Evolutionary conservation across 345 rosid species (phyloP), one percentile per base, ranked within the genome.

Genomic region (Ailanthus altissimus): DNA sequence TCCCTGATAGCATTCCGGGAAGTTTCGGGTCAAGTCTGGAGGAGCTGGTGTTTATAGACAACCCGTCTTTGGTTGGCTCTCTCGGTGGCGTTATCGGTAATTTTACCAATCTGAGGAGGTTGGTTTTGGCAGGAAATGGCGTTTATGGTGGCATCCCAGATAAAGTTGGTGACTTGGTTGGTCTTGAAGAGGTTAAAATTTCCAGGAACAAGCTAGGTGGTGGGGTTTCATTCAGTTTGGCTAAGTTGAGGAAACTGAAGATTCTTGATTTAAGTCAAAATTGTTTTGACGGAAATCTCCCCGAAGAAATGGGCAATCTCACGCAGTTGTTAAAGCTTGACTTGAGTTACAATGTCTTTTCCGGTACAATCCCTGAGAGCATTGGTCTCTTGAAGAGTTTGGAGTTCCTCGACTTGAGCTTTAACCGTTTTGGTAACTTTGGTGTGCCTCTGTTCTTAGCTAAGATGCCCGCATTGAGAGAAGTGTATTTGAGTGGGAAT

Each of bases 401-500:
- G 73, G 86, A 85, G 74, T 86, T 91, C 61, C 42, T 91, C 38
- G 94, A 90, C 71, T 45, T 91, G 83, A 88, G 97, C 74, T 90
- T 79, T 11, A 90, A 90, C 73, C 82, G 79, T 5, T 87, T 88
- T 42, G 88, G 90, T 1, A 85, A 85, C 63, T 82, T 59, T 32
- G 92, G 97, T 5, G 60, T 90, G 72, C 97, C 92, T 57, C 45
- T 81, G 80, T 86, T 85, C 75, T 47, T 87, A 6, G 85, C 83
- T 11, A 81, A 82, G 68, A 79, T 87, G 85, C 79, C 83, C 1
- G 72, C 80, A 20, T 36, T 90, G 78, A 87, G 62, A 74, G 88
- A 85, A 71, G 77, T 92, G 63, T 59, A 83, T 74, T 75, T 89
- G 85, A 92, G 94, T 76, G 94, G 97, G n/a, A 92, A 92, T 28